Base-by-base conservation (phyloP, 345 rosid genomes). In the Populus nigra region DNA sequence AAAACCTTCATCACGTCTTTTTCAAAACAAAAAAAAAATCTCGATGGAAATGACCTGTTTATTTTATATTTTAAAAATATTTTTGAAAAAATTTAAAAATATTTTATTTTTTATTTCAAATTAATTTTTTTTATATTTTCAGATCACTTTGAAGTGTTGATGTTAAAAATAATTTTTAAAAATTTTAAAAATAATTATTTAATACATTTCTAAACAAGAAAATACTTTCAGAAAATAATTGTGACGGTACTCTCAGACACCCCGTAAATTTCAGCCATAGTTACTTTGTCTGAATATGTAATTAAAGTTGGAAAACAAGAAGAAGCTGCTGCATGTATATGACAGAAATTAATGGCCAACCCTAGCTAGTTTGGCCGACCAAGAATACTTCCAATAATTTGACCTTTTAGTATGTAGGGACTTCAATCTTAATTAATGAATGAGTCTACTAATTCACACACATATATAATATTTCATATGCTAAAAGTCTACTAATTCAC, bases 161-260 rank as follows among this genome's bases (percentile, higher is more conserved):
- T 33, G 4, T 33, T 0, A 4, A 4, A 33, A 33, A 33, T 33
- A 0, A 33, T 33, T 33, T 33, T 31, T 0, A 4, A 33, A 33
- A 33, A 33, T 25, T 25, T 29, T 29, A 29, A 29, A 29, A 29
- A 29, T n/a, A 1, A 0, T 25, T 25, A 25, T 25, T 25, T 25
- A 25, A 25, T 25, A 1, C 25, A 25, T 25, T 33, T 33, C 3
- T 0, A 4, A 33, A 4, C 0, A 0, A 3, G 4, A 33, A 33
- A 31, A 31, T 0, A 31, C 35, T 33, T 33, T 29, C 1, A 31
- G 2, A 31, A 31, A 33, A 33, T 0, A 33, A 3, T 33, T 0
- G 0, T 4, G 4, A 33, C 0, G 0, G 4, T 4, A 0, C 0
- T 33, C 5, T 3, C 0, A 33, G 3, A 33, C 0, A 31, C 33